Evolutionary conservation across 768 basidiomycete species (phyloP), one percentile per base, ranked within the genome.

Genomic region (Rhizopogon roseolus): DNA sequence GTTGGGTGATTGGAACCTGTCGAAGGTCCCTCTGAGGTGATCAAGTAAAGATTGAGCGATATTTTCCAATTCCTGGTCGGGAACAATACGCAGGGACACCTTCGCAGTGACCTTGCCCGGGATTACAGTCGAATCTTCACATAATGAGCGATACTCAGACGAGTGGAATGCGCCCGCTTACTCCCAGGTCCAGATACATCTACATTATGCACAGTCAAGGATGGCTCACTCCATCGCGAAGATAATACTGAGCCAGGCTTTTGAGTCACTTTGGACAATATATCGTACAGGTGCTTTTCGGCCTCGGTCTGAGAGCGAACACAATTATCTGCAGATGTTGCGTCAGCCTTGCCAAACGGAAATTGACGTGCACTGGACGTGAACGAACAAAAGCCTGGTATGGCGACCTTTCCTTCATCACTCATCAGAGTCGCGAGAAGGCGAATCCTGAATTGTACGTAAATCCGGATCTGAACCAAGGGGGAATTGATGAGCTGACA

Each of bases 71-170:
- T 86, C 81, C 68, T 98, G 96, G 64, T 98, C 93, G 1, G 96
- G 96, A 0, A 99, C 96, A 59, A 98, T 89, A 11, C 96, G 90
- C 54, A 98, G 69, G 5, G 93, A 96, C 6, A 98, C 78, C 57
- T 90, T 85, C 1, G 94, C 84, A n/a, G 80, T 82, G 27, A 96
- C 92, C 8, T 75, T 79, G 1, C 85, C 82, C 0, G 96, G 94
- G 42, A 98, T 98, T 54, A 98, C 84, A 1, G 96, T 96, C 4
- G 88, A 75, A 65, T 91, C 90, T 92, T 48, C 19, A 27, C 6
- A 9, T 34, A 14, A 52, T 16, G 36, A 41, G 38, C 6, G 45
- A 28, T 28, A 28, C 17, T 36, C 32, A 38, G n/a, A 14, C 19
- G n/a, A 40, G 25, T 8, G 17, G 36, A 27, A 41, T 14, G 22